A percentile compares a stretch with the other conserved stretches of the same genome.
Evolutionary conservation across 2,329 filamentous ascomycete genomes (phyloP).

Genomic region (Aureobasidium sp.): DNA sequence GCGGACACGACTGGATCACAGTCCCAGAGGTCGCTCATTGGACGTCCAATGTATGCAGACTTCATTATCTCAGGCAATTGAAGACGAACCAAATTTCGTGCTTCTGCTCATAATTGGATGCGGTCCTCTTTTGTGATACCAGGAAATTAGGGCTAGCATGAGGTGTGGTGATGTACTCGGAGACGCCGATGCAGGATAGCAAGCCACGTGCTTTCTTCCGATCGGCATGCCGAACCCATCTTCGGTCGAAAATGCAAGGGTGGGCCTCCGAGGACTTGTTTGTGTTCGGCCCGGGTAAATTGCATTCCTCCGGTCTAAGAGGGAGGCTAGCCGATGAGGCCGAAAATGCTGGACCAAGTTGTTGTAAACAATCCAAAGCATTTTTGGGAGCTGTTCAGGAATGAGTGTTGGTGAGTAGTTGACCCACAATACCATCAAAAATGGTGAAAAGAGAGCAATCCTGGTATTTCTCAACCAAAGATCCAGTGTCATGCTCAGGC

Average conservation of each 20-base stretch:
- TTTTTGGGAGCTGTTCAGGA: not conserved
- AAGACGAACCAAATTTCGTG: not conserved
- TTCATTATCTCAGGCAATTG: not conserved
- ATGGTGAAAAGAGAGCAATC: conserved; percentile 63
- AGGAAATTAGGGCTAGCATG: not conserved
- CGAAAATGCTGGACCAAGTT: not conserved
- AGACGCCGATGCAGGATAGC: not conserved
- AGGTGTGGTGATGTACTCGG: not conserved
- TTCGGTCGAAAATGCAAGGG: not conserved
- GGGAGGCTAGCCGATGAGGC: not conserved
- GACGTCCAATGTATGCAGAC: not conserved
- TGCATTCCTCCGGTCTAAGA: not conserved
- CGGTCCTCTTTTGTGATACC: not conserved
- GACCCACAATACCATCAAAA: conserved; percentile 54
- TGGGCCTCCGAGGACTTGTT: not conserved
- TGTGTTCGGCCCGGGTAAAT: not conserved
- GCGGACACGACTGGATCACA: not conserved
- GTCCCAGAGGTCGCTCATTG: not conserved
- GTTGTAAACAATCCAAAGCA: not conserved
- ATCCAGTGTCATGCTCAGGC: conserved; percentile 30
- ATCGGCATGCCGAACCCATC: not conserved
- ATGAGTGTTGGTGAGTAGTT: conserved; percentile 18
- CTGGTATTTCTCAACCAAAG: conserved; percentile 65
- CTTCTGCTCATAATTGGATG: not conserved
- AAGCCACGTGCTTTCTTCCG: not conserved